Percentiles rank a stretch among this genome's conserved stretches.
phyloP scores from a whole-genome alignment of 768 basidiomycete genomes.

The Agaricus blazei region DNA sequence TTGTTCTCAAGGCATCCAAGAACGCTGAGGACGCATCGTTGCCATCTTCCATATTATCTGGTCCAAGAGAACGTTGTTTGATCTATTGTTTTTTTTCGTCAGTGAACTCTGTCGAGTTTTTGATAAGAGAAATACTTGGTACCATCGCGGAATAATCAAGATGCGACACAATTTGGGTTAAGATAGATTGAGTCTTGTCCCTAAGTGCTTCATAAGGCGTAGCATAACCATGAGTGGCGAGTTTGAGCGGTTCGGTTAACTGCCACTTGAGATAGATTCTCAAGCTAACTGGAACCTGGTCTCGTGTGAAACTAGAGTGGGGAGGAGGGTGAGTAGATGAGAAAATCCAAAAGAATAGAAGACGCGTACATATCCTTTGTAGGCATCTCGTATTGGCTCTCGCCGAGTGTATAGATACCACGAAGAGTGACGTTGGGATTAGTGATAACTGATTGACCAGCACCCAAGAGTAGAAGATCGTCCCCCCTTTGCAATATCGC shows the following conservation, averaged over 20 bases:
- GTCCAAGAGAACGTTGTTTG: conserved; percentile 75
- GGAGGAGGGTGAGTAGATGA: not conserved
- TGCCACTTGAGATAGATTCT: conserved; percentile 84
- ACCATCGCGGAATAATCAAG: conserved; percentile 47
- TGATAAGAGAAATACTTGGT: not conserved
- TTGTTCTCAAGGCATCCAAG: conserved; percentile 74
- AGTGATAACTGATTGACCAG: conserved; percentile 82
- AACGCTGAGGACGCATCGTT: conserved; percentile 70
- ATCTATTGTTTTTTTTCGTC: conserved; percentile 32
- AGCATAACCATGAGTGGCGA: conserved; percentile 79
- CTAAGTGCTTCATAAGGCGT: conserved; percentile 75
- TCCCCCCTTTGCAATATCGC: conserved; percentile 81
- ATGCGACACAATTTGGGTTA: conserved; percentile 84
- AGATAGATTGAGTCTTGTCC: conserved; percentile 83
- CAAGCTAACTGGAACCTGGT: conserved; percentile 81
- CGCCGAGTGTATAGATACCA: conserved; percentile 74
- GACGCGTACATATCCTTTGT: conserved; percentile 75
- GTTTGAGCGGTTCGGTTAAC: conserved; percentile 46
- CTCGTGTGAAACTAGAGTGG: conserved; percentile 63
- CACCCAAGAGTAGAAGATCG: conserved; percentile 70
- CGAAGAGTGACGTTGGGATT: conserved; percentile 80
- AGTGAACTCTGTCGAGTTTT: not conserved
- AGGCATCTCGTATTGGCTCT: conserved; percentile 83
- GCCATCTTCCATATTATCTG: conserved; percentile 68
- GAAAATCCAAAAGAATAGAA: not conserved